These are phyloP conservation scores for Melanogaster broomeanus DNA, from an alignment of 768 basidiomycete genomes.

Conservation along the genomic window DNA sequence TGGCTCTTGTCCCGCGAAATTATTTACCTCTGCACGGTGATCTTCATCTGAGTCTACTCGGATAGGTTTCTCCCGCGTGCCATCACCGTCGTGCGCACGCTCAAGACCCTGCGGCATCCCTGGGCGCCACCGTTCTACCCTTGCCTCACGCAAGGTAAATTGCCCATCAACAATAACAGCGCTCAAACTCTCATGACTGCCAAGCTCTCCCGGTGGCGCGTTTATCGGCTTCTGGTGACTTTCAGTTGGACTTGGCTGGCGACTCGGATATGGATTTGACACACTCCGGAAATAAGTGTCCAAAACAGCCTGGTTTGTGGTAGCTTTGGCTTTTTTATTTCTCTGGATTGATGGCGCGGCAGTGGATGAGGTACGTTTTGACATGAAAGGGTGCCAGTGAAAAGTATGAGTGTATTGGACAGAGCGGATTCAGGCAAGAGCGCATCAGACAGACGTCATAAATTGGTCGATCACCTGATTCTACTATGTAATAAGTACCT, in stretches of 20 bases:
- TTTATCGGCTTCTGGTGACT: conserved; percentile 1
- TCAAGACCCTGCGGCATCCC: neutral
- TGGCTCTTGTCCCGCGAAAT: neutral
- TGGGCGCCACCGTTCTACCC: neutral
- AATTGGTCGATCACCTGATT: no score
- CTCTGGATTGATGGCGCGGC: conserved; percentile 1
- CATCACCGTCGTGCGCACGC: conserved; percentile 21
- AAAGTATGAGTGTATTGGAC: neutral
- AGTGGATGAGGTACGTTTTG: conserved; percentile 9
- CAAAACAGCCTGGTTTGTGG: conserved; percentile 1
- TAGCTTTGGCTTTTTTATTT: neutral
- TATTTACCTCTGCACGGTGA: conserved; percentile 20
- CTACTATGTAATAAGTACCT: no score
- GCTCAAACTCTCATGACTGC: conserved; percentile 18
- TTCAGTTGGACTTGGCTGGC: neutral
- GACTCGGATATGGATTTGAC: neutral
- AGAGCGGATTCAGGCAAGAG: neutral
- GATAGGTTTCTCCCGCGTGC: conserved; percentile 8
- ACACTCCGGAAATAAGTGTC: conserved; percentile 4
- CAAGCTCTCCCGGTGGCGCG: conserved; percentile 6
- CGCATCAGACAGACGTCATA: no score
- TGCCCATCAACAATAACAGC: neutral
- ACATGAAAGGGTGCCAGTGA: neutral
- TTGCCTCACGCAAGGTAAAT: neutral
- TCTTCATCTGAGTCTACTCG: conserved; percentile 15